Evolutionary conservation across 1,284 basidiomycete species (phyloP).

Genomic region (Naganishia albida): DNA sequence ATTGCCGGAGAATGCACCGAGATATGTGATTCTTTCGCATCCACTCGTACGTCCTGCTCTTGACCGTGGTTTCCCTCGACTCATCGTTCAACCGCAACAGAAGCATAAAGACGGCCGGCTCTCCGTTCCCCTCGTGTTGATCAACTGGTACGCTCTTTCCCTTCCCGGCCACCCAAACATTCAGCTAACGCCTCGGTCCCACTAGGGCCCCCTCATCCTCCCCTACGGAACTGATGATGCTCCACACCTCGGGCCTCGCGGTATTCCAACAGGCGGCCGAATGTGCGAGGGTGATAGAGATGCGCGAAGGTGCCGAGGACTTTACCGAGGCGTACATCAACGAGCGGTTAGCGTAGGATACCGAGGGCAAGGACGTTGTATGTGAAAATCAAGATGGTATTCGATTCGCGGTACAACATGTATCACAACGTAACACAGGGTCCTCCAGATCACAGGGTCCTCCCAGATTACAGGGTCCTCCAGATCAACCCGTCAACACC

Average conservation of each 20-base stretch:
- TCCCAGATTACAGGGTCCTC: no score
- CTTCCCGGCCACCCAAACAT: not conserved
- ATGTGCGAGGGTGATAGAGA: conserved; percentile 62
- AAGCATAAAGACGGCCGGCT: conserved; percentile 78
- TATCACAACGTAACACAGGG: not conserved
- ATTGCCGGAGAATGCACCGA: conserved; percentile 83
- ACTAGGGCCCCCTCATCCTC: conserved; percentile 63
- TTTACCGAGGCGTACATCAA: conserved; percentile 73
- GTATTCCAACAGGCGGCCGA: conserved; percentile 70
- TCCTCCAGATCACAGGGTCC: no score
- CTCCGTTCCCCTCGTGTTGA: conserved; percentile 77
- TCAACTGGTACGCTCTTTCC: conserved; percentile 68
- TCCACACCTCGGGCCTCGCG: conserved; percentile 77
- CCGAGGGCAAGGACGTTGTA: not conserved
- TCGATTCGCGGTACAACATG: conserved; percentile 1
- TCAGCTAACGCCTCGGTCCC: conserved; percentile 28
- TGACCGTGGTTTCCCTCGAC: not conserved
- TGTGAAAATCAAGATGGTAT: not conserved
- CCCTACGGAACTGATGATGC: conserved; percentile 73
- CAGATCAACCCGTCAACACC: conserved; percentile 59
- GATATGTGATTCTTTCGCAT: conserved; percentile 82
- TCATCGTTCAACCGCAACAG: conserved; percentile 34
- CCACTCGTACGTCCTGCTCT: conserved; percentile 60
- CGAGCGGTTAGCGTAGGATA: conserved; percentile 58
- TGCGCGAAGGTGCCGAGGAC: conserved; percentile 75